Base-by-base conservation (phyloP, 805 yeast species). In the Cephaloascus albidus region DNA sequence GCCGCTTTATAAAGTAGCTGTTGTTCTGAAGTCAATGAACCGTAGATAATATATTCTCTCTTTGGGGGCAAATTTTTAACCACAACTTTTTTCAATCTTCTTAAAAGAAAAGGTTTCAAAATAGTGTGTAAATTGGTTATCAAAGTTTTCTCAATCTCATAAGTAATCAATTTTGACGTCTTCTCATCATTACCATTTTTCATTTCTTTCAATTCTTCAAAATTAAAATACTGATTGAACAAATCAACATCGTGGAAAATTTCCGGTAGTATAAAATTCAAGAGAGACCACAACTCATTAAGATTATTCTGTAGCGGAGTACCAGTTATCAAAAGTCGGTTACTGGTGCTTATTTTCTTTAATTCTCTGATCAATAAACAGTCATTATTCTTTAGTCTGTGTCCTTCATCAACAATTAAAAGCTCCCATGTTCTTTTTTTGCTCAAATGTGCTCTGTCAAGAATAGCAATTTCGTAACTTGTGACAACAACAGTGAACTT, bases 211-310 rank as follows among this genome's bases (percentile, higher is more conserved):
- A 81, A 53, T 32, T 75, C 79, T 36, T 78, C 75, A 49, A 85
- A 85, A 57, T 93, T 94, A 60, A 90, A 93, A 97, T 97, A 90
- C 53, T 81, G 83, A 56, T 90, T 94, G 54, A 90, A 90, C 34
- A 88, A 70, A 38, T 81, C 90, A 43, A 89, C 72, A 57, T 90
- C 97, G 34, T 85, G 85, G 56, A 90, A 90, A 20, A 93, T 84
- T 50, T 88, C 96, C 0, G 98, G 98, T 38, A 90, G 64, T 28
- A 93, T 81, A 53, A 90, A 90, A 54, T 93, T 93, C 40, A 90
- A 66, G 41, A 93, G 63, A 0, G 96, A 83, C 97, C 97, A 90
- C 31, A 93, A 62, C 59, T 93, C 97, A 39, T 82, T 74, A 41
- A 90, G 63, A 52, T 89, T 90, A 55, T 90, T 90, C 57, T 90